Evolutionary conservation across 139 green algal genomes (phyloP).

Genomic region (Dunaliella sp.): DNA sequence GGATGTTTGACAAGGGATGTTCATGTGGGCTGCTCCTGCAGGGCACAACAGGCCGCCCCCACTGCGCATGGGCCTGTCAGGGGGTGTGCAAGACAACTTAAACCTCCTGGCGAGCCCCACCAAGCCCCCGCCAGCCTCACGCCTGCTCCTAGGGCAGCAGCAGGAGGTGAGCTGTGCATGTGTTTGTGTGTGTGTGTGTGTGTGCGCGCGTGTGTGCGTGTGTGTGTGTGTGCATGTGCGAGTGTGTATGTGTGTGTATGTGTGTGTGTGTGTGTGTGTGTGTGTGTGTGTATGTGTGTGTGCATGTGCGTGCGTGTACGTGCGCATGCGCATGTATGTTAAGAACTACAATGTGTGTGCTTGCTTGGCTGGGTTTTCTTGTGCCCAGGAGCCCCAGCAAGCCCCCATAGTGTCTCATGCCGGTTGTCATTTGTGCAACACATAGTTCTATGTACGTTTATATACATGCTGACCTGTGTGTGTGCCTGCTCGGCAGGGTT

Average conservation of each 20-base stretch:
- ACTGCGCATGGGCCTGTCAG: not conserved
- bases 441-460: too few relatives aligned
- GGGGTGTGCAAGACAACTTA: not conserved
- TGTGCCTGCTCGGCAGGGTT: too few relatives aligned
- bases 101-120: not conserved
- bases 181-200: not conserved
- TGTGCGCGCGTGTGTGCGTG: not conserved
- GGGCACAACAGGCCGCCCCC: not conserved
- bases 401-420: too few relatives aligned
- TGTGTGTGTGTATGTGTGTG: not conserved
- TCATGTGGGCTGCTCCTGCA: not conserved
- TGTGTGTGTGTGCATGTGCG: not conserved
- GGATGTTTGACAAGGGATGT: too few relatives aligned
- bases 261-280: not conserved
- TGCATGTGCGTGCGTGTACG: not conserved
- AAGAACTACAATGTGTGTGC: too few relatives aligned
- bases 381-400: not conserved
- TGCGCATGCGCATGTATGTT: not conserved
- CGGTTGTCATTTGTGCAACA: too few relatives aligned
- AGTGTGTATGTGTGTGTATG: not conserved
- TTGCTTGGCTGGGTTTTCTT: not conserved
- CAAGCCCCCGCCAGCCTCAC: not conserved
- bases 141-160: not conserved
- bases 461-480: too few relatives aligned
- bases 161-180: not conserved